A percentile compares a stretch with the other conserved stretches of the same genome.
phyloP scores from a whole-genome alignment of 208 protist species.

The Angomonas deanei region DNA sequence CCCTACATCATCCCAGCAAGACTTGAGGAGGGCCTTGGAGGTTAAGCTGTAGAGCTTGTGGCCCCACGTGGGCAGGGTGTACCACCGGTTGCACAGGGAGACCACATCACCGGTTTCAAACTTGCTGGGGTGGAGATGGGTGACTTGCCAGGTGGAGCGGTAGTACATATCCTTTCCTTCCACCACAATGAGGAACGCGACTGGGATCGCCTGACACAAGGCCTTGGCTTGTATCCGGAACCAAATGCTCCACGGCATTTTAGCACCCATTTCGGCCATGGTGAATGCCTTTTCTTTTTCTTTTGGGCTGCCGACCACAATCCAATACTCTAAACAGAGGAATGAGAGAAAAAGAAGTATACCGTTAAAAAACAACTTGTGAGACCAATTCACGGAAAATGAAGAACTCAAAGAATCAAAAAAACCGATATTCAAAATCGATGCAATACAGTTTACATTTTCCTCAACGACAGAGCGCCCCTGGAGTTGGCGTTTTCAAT shows the following conservation, averaged over 20 bases:
- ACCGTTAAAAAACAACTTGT: not conserved
- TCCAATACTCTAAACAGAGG: too few relatives aligned
- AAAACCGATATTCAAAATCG: not conserved
- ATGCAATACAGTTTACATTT: not conserved
- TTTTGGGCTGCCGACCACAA: too few relatives aligned
- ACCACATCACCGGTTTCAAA: conserved; percentile 81
- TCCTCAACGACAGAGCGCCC: not conserved
- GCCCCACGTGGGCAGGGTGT: conserved; percentile 71
- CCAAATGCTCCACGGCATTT: conserved; percentile 57
- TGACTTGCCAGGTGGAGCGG: conserved; percentile 68
- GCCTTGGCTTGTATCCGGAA: conserved; percentile 67
- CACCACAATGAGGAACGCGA: conserved; percentile 72
- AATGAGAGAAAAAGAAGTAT: not conserved
- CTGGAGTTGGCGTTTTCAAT: not conserved
- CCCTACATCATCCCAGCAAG: conserved; percentile 82
- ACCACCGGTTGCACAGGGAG: conserved; percentile 84
- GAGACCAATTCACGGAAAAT: not conserved
- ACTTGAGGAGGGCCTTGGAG: conserved; percentile 83
- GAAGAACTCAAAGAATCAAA: not conserved
- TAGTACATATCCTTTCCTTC: conserved; percentile 83
- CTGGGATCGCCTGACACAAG: conserved; percentile 61
- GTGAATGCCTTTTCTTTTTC: not conserved
- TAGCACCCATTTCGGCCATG: conserved; percentile 50
- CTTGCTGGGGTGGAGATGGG: conserved; percentile 26
- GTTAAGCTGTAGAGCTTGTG: conserved; percentile 71